Base-by-base conservation (phyloP, 495 filamentous ascomycete species). In the Jackrogersella multiformis region DNA sequence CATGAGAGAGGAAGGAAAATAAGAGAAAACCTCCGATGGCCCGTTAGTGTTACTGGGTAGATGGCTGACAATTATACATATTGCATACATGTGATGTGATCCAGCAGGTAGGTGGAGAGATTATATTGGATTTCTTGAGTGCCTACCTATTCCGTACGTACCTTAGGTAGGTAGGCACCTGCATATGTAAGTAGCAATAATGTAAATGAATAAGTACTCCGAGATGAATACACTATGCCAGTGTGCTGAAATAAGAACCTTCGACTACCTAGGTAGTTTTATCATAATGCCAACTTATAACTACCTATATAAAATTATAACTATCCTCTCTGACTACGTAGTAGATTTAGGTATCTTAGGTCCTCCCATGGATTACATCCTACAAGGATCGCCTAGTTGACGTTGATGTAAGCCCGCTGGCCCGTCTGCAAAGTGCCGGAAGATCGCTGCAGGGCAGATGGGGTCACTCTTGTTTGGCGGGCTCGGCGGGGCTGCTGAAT, bases 321-420 rank as follows among this genome's bases (percentile, higher is more conserved):
- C n/a, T n/a, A n/a, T n/a, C n/a, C n/a, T n/a, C n/a, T n/a, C n/a
- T n/a, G n/a, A n/a, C n/a, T n/a, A 48, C 8, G 32, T 30, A 49
- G 26, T 49, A 49, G 32, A 24, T 49, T 49, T 18, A 34, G 30
- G 5, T 49, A 15, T 2, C 7, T 9, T 18, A 26, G 26, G 7
- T 30, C 7, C 26, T 9, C 26, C 24, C 23, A 9, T 49, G 15
- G 26, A 13, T 35, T 56, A 35, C n/a, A n/a, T n/a, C n/a, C n/a
- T n/a, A n/a, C 44, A 42, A 56, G 61, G 61, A 52, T 57, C 54
- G 45, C 20, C 36, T 49, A 64, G 41, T 56, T 16, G 28, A 53
- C 45, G 45, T 69, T 60, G 46, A 64, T 64, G 60, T 64, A 64
- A 69, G 66, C 54, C 55, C 32, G 66, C 44, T 13, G 64, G 66